phyloP scores from a whole-genome alignment of 2,329 filamentous ascomycete species.

The Fusarium camptoceras region DNA sequence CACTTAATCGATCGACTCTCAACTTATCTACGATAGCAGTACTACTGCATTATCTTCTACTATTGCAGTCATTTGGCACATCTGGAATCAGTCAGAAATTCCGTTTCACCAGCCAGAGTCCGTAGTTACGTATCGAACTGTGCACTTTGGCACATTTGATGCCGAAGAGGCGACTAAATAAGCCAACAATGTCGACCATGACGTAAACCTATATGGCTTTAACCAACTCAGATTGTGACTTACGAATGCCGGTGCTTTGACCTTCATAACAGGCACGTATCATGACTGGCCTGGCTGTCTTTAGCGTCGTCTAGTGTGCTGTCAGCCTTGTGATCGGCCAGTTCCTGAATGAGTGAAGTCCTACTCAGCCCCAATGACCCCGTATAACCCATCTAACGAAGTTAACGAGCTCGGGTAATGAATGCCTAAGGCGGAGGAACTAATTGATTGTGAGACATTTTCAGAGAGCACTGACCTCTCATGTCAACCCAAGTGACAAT shows the following conservation, averaged over 20 bases:
- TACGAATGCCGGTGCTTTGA: not conserved
- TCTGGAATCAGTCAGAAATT: too few species aligned
- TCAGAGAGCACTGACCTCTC: not conserved
- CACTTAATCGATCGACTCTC: not conserved
- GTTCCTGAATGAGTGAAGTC: not conserved
- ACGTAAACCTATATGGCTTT: not conserved
- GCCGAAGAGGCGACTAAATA: too few species aligned
- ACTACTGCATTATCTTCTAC: too few species aligned
- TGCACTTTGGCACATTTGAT: not conserved
- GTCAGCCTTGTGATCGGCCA: not conserved
- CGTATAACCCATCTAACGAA: not conserved
- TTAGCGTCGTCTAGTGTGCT: not conserved
- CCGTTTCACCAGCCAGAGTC: not conserved
- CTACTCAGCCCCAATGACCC: not conserved
- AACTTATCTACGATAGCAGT: not conserved
- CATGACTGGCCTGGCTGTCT: not conserved
- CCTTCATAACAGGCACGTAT: not conserved
- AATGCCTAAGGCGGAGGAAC: not conserved
- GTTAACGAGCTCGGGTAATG: not conserved
- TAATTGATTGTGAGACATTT: not conserved
- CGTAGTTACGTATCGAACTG: not conserved
- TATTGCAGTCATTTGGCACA: too few species aligned
- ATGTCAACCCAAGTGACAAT: not conserved
- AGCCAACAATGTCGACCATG: not conserved
- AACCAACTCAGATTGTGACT: not conserved